phyloP scores from a whole-genome alignment of 1,284 basidiomycete species.

The Tilletiaria anomala region DNA sequence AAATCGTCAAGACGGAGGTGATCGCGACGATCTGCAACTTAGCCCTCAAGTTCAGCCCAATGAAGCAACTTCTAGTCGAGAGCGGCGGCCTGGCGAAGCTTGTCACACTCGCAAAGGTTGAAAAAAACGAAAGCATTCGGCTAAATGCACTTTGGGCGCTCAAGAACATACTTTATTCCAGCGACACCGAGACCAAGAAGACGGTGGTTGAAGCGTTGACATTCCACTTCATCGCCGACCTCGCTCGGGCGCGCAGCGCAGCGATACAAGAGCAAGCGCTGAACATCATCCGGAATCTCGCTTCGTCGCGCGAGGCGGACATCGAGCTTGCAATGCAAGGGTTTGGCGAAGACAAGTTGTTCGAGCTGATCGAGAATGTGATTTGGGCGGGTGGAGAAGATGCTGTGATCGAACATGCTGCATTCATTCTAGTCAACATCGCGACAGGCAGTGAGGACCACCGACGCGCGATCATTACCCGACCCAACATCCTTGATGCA shows the following conservation, averaged over 20 bases:
- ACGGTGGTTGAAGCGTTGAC: conserved; percentile 13
- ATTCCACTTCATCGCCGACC: conserved; percentile 7
- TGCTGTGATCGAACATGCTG: conserved; percentile 18
- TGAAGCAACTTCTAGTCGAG: conserved; percentile 24
- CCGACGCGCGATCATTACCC: conserved; percentile 10
- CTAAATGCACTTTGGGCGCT: conserved; percentile 32
- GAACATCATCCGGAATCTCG: conserved; percentile 29
- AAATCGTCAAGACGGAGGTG: conserved; percentile 21
- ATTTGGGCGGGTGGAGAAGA: conserved; percentile 14
- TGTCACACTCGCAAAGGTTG: conserved; percentile 5
- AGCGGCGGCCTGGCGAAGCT: conserved; percentile 17
- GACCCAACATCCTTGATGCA: too few species aligned
- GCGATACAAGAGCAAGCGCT: conserved; percentile 27
- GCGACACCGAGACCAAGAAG: conserved; percentile 12
- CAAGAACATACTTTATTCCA: conserved; percentile 27
- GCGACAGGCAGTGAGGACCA: conserved; percentile 23
- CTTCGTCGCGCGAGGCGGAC: conserved; percentile 12
- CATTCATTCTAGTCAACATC: conserved; percentile 25
- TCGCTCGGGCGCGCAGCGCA: conserved; percentile 1
- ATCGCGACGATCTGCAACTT: conserved; percentile 30
- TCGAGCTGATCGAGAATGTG: conserved; percentile 18
- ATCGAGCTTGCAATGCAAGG: conserved; percentile 16
- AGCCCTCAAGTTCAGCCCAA: conserved; percentile 30
- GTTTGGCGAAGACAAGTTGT: conserved; percentile 13
- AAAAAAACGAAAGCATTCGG: neutral